Percentiles rank a stretch among this genome's conserved stretches.
phyloP scores from a whole-genome alignment of 345 rosid genomes.

The Schrenkiella parvula region DNA sequence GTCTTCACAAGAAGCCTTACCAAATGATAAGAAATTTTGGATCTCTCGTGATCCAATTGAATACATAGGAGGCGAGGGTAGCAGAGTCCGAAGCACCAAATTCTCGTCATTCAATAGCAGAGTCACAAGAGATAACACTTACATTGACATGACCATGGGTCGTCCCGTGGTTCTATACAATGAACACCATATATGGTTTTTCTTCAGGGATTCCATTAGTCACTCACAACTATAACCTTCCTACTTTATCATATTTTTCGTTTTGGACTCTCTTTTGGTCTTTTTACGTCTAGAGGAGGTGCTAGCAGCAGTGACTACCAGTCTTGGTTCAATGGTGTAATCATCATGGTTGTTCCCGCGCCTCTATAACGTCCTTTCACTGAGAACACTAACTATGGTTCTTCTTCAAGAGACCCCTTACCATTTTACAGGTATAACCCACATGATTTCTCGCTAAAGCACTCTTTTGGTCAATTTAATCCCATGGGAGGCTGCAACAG shows the following conservation, averaged over 20 bases:
- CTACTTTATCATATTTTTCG: no score
- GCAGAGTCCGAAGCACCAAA: background rate
- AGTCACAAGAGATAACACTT: background rate
- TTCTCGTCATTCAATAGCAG: background rate
- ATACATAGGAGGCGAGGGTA: background rate
- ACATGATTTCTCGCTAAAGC: background rate
- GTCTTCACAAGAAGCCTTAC: background rate
- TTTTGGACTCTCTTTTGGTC: no score
- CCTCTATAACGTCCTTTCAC: no score
- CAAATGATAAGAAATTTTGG: constrained; percentile 10
- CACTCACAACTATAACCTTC: no score
- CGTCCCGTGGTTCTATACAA: background rate
- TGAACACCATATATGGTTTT: no score
- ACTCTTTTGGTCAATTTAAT: background rate
- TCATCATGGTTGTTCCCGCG: no score
- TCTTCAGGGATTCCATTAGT: no score
- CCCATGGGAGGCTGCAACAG: background rate
- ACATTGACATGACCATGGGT: background rate
- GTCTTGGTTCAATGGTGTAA: no score
- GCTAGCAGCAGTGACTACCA: no score
- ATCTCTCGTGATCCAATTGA: constrained; percentile 1
- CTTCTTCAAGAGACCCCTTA: no score
- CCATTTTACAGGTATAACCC: background rate
- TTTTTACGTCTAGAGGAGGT: no score
- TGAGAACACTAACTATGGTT: no score